Base-by-base conservation (phyloP, 495 filamentous ascomycete genomes). In the Penicillium subrubescens region DNA sequence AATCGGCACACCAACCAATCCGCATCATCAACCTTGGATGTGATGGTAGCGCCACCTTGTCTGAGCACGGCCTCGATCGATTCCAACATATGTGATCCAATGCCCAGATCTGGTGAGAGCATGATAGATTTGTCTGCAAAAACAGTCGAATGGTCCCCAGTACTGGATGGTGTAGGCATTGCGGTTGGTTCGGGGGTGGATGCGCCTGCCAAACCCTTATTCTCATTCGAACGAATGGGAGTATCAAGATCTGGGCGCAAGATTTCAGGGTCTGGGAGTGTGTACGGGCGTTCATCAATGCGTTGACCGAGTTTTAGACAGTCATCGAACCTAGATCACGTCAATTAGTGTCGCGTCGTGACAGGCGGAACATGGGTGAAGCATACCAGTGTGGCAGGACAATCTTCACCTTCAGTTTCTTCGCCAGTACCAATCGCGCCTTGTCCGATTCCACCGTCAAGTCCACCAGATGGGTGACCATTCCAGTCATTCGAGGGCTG, bases 361-460 rank as follows among this genome's bases (percentile, higher is more conserved):
- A 51, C 27, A 7, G 14, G 3, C 29, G 34, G 31, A 2, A 25
- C 1, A 34, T 3, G 27, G 25, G 6, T 15, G 23, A 51, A 35
- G 58, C 82, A 68, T 82, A 93, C 95, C 96, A 98, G 72, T 99
- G 96, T 33, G 96, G 96, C 55, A 98, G 81, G n/a, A 99, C 91
- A 60, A 96, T 89, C 74, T 92, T 93, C 76, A 84, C 84, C 46
- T 85, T 86, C 25, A 91, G 75, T 43, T 83, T 86, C 75, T 88
- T 97, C 0, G 77, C 75, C 43, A 78, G 34, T 0, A 88, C 89
- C 41, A 87, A 70, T 63, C 82, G 75, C 64, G 92, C 94, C 75
- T 93, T 95, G 2, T 86, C 82, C 41, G 89, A 79, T 10, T 94
- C 89, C 73, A 89, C 78, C 5, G 88, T 89, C 67, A 97, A 76